Conservation (phyloP, 495 filamentous ascomycete species). For the Lindgomyces ingoldianus region DNA sequence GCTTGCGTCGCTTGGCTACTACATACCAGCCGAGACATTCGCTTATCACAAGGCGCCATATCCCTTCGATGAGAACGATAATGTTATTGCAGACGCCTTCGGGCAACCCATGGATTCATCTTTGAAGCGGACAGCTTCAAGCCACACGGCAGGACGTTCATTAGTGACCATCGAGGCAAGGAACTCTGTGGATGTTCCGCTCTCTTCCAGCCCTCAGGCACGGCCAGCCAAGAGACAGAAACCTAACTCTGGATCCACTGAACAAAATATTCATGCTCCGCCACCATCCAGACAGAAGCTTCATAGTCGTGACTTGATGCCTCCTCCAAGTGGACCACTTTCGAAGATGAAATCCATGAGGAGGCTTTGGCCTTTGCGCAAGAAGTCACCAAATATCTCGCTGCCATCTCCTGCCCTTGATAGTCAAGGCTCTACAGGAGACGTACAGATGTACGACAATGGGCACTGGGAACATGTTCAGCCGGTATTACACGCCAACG, state of each 20-base stretch:
- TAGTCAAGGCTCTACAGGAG: not conserved
- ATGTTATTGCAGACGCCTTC: not conserved
- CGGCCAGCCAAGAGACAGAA: slow-evolving; percentile 14
- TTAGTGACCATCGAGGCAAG: not conserved
- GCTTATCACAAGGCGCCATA: slow-evolving; percentile 17
- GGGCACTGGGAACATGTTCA: not conserved
- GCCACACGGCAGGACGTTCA: slow-evolving; percentile 12
- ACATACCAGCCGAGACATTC: slow-evolving; percentile 31
- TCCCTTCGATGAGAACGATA: slow-evolving; percentile 11
- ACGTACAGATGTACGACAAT: slow-evolving; percentile 4
- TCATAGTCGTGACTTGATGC: slow-evolving; percentile 41
- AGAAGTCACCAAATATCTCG: not conserved
- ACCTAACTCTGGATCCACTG: not conserved
- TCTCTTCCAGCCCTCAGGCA: slow-evolving; percentile 1
- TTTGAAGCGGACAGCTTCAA: not conserved
- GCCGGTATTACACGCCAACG: not conserved
- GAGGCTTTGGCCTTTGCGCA: slow-evolving; percentile 13
- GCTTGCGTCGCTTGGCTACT: slow-evolving; percentile 39
- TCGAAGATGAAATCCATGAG: slow-evolving; percentile 13
- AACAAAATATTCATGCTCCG: slow-evolving; percentile 4
- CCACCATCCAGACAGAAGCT: not conserved
- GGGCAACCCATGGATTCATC: not conserved
- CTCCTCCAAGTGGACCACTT: slow-evolving; percentile 33
- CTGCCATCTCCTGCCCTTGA: not conserved
- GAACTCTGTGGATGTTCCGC: not conserved